Percentiles rank a stretch among this genome's conserved stretches.
Conservation (phyloP, 2,329 filamentous ascomycete genomes). For the Pseudohalonectria lignicola region DNA sequence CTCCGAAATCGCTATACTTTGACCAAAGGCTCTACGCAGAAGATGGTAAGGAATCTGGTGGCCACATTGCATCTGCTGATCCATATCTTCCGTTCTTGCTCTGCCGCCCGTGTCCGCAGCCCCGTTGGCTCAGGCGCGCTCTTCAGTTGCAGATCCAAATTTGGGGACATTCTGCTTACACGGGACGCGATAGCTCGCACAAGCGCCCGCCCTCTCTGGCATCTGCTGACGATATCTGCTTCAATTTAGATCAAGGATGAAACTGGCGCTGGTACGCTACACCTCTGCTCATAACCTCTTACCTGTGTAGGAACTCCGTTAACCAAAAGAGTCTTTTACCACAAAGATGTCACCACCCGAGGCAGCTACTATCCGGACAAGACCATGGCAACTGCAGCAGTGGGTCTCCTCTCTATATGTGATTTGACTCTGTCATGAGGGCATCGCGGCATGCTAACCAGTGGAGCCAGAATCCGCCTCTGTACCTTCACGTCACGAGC, state of each 20-base stretch:
- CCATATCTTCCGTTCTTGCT: no score
- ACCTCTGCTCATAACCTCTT: conserved; percentile 36
- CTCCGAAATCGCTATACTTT: conserved; percentile 91
- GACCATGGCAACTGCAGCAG: conserved; percentile 86
- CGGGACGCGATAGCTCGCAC: conserved; percentile 48
- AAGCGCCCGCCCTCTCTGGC: conserved; percentile 58
- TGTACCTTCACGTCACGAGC: conserved; percentile 93
- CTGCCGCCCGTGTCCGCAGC: no score
- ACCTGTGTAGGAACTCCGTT: conserved; percentile 41
- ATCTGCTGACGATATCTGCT: conserved; percentile 85
- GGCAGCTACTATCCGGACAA: conserved; percentile 97
- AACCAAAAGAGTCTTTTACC: conserved; percentile 39
- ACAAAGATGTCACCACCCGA: conserved; percentile 94
- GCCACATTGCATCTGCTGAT: no score
- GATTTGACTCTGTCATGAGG: no score
- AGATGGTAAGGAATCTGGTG: conserved; percentile 89
- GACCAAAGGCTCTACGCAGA: conserved; percentile 94
- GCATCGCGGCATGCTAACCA: no score
- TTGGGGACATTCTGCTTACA: conserved; percentile 65
- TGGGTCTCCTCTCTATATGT: conserved; percentile 47
- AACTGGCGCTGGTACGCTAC: conserved; percentile 96
- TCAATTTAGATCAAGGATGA: conserved; percentile 98
- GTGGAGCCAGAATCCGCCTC: conserved; percentile 67
- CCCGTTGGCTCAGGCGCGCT: no score
- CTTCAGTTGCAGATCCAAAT: no score